Percentiles rank a stretch among this genome's conserved stretches.
Evolutionary conservation across 1,284 basidiomycete genomes (phyloP).

Genomic region (Mycosarcoma maydis): DNA sequence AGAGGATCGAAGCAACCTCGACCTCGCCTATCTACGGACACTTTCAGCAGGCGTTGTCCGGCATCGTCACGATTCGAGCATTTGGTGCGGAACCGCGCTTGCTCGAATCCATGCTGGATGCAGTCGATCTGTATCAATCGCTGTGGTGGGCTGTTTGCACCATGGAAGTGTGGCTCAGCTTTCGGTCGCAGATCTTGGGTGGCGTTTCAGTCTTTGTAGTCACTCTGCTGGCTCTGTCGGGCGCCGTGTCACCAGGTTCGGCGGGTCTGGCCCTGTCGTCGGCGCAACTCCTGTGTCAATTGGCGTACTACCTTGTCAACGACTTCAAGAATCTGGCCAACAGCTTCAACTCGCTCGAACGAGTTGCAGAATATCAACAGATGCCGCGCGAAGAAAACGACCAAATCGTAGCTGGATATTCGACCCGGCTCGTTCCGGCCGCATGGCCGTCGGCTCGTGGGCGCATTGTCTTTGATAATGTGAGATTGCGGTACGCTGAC

Average conservation of each 20-base stretch:
- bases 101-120: slow-evolving; percentile 50
- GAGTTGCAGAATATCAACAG: slow-evolving; percentile 85
- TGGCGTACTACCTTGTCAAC: slow-evolving; percentile 49
- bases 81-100: slow-evolving; percentile 56
- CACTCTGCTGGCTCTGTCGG: slow-evolving; percentile 76
- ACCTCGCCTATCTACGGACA: slow-evolving; percentile 63
- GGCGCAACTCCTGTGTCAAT: slow-evolving; percentile 55
- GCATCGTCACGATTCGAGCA: slow-evolving; percentile 62
- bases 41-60: slow-evolving; percentile 56
- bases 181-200: slow-evolving; percentile 53
- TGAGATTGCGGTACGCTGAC: slow-evolving; percentile 82
- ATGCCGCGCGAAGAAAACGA: slow-evolving; percentile 79
- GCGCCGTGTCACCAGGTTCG: slow-evolving; percentile 76
- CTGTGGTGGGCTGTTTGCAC: slow-evolving; percentile 64
- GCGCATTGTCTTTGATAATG: slow-evolving; percentile 75
- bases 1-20: slow-evolving; percentile 64
- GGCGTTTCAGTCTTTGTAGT: slow-evolving; percentile 53
- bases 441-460: slow-evolving; percentile 70
- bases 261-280: slow-evolving; percentile 85
- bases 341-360: slow-evolving; percentile 79
- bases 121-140: slow-evolving; percentile 43
- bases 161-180: slow-evolving; percentile 60
- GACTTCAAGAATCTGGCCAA: slow-evolving; percentile 55
- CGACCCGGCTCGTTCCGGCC: slow-evolving; percentile 41
- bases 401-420: slow-evolving; percentile 8